Percentiles rank a stretch among this genome's conserved stretches.
Conservation (phyloP, 2,329 filamentous ascomycete species). For the Sporothrix phasma region DNA sequence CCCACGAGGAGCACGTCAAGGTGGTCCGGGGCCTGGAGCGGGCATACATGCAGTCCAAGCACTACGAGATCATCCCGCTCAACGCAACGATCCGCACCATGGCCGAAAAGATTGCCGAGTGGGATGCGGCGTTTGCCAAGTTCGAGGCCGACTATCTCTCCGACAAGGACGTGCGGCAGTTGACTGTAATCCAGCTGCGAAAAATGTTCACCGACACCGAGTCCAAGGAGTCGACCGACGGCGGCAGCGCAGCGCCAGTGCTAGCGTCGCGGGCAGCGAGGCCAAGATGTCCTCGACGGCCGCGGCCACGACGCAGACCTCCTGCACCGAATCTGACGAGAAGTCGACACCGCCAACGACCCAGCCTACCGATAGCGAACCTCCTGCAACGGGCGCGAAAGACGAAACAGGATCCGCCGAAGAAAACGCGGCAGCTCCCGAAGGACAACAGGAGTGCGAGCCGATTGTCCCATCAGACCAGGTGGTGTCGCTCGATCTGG, state of each 20-base stretch:
- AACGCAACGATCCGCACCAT: constrained; percentile 83
- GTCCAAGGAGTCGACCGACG: constrained; percentile 59
- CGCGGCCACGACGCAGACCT: constrained; percentile 6
- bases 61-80: constrained; percentile 92
- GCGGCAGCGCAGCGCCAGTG: constrained; percentile 22
- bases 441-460: neutral
- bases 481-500: constrained; percentile 42
- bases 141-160: constrained; percentile 93
- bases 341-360: constrained; percentile 34
- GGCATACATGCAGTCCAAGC: constrained; percentile 85
- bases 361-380: constrained; percentile 17
- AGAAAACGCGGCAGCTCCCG: neutral
- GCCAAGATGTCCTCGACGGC: neutral
- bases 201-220: constrained; percentile 92
- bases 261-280: constrained; percentile 14
- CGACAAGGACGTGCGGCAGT: constrained; percentile 87
- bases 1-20: constrained; percentile 69
- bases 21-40: constrained; percentile 73
- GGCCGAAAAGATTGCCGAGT: constrained; percentile 84
- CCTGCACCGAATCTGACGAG: constrained; percentile 34
- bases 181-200: constrained; percentile 85
- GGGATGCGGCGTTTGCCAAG: constrained; percentile 81
- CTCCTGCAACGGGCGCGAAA: constrained; percentile 16
- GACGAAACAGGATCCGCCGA: neutral
- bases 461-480: constrained; percentile 4